Evolutionary conservation across 305 asterid genomes (phyloP).

Genomic region (Solanum hybrid): DNA sequence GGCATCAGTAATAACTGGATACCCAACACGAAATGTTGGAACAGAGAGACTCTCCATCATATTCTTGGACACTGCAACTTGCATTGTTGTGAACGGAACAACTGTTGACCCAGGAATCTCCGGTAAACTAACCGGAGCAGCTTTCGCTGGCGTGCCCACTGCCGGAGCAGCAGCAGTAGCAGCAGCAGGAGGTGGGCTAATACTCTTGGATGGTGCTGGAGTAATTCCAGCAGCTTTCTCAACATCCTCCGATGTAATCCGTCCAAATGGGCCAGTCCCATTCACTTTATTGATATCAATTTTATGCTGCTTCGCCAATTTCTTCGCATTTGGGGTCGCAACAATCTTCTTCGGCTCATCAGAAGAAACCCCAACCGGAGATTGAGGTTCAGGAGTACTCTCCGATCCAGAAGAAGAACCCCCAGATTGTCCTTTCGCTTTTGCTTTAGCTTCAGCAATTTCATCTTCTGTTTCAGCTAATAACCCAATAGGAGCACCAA

Average conservation of each 20-base stretch:
- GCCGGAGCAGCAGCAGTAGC: constrained; percentile 16
- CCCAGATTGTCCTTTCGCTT: constrained; percentile 28
- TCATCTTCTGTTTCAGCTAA: constrained; percentile 78
- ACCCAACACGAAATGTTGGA: constrained; percentile 90
- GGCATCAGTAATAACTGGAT: constrained; percentile 59
- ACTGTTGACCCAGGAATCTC: constrained; percentile 65
- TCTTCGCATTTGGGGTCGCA: constrained; percentile 86
- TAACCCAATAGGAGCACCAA: constrained; percentile 75
- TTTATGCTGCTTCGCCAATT: constrained; percentile 77
- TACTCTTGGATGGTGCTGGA: not conserved
- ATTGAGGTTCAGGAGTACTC: constrained; percentile 9
- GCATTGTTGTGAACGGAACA: constrained; percentile 88
- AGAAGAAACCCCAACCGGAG: not conserved
- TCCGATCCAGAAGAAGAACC: constrained; percentile 9
- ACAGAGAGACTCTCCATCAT: constrained; percentile 83
- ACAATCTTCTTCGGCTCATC: constrained; percentile 51
- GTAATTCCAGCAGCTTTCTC: constrained; percentile 72
- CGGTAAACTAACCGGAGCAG: constrained; percentile 20
- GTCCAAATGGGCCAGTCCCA: constrained; percentile 84
- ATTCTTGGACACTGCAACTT: constrained; percentile 78
- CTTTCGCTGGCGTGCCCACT: constrained; percentile 1
- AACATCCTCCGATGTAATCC: constrained; percentile 81
- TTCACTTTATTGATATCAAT: constrained; percentile 54
- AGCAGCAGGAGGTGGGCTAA: not conserved
- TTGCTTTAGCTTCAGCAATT: constrained; percentile 62